phyloP scores from a whole-genome alignment of 2,329 filamentous ascomycete genomes.

The Ceratocystis papillata region DNA sequence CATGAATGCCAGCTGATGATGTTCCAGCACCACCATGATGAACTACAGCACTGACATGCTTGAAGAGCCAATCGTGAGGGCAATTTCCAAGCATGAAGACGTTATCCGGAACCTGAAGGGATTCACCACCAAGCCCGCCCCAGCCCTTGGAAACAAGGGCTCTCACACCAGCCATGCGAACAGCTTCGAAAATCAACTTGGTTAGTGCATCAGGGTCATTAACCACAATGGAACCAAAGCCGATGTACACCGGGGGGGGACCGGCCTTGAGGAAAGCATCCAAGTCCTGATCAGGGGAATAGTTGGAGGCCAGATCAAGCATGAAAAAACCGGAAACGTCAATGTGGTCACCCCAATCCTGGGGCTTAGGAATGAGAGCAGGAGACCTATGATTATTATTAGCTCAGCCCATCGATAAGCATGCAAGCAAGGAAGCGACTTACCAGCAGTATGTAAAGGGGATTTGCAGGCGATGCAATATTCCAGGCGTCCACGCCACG shows the following conservation, averaged over 20 bases:
- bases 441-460: slow-evolving; percentile 86
- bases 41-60: slow-evolving; percentile 68
- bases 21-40: slow-evolving; percentile 85
- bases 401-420: not conserved
- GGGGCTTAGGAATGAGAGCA: slow-evolving; percentile 64
- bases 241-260: slow-evolving; percentile 66
- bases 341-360: slow-evolving; percentile 63
- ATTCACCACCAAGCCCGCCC: slow-evolving; percentile 70
- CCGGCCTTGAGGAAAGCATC: slow-evolving; percentile 56
- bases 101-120: slow-evolving; percentile 57
- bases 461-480: slow-evolving; percentile 63
- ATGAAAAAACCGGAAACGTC: slow-evolving; percentile 69
- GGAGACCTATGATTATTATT: slow-evolving; percentile 42
- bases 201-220: slow-evolving; percentile 65
- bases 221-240: slow-evolving; percentile 73
- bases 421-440: not conserved
- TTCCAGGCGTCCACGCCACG: slow-evolving; percentile 69
- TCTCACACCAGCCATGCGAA: slow-evolving; percentile 55
- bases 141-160: slow-evolving; percentile 80
- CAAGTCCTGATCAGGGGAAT: slow-evolving; percentile 54
- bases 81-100: slow-evolving; percentile 77
- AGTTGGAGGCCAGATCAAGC: slow-evolving; percentile 55
- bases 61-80: slow-evolving; percentile 83
- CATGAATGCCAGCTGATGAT: slow-evolving; percentile 73
- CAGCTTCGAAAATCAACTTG: slow-evolving; percentile 58